Conservation (phyloP, 2,329 filamentous ascomycete species). For the Colletotrichum orbiculare region DNA sequence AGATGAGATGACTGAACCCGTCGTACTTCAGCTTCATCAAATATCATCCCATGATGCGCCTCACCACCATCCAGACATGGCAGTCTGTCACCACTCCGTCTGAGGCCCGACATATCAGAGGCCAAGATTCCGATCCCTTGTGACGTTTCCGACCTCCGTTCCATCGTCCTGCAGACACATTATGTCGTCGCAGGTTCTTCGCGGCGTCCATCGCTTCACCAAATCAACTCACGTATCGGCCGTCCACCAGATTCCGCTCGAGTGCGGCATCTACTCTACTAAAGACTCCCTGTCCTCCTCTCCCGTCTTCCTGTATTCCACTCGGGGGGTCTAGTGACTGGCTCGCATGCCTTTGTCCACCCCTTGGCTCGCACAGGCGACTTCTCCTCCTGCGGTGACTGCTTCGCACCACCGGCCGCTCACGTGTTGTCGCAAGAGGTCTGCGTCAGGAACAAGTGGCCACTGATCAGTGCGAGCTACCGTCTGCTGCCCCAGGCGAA, state of each 20-base stretch:
- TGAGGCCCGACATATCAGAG: not conserved
- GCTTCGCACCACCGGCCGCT: not conserved
- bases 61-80: not conserved
- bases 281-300: slow-evolving; percentile 39
- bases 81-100: not conserved
- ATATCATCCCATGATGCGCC: slow-evolving; percentile 9
- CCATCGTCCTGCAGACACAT: not conserved
- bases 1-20: slow-evolving; percentile 1
- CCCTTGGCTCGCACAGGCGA: slow-evolving; percentile 50
- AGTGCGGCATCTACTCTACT: slow-evolving; percentile 49
- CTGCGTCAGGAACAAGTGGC: slow-evolving; percentile 47
- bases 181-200: slow-evolving; percentile 6
- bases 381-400: not conserved
- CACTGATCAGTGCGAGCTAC: slow-evolving; percentile 49
- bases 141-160: no score
- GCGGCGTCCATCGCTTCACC: slow-evolving; percentile 15
- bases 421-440: slow-evolving; percentile 35
- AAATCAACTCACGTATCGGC: slow-evolving; percentile 45
- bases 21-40: not conserved
- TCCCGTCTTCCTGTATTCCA: slow-evolving; percentile 52
- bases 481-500: slow-evolving; percentile 48
- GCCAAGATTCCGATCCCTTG: no score
- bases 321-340: slow-evolving; percentile 48
- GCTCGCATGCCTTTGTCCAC: slow-evolving; percentile 45
- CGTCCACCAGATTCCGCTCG: slow-evolving; percentile 45